Evolutionary conservation across 164 flowering plant species (phyloP), one percentile per base, ranked within the genome.

Genomic region (Nymphaea thermarum): DNA sequence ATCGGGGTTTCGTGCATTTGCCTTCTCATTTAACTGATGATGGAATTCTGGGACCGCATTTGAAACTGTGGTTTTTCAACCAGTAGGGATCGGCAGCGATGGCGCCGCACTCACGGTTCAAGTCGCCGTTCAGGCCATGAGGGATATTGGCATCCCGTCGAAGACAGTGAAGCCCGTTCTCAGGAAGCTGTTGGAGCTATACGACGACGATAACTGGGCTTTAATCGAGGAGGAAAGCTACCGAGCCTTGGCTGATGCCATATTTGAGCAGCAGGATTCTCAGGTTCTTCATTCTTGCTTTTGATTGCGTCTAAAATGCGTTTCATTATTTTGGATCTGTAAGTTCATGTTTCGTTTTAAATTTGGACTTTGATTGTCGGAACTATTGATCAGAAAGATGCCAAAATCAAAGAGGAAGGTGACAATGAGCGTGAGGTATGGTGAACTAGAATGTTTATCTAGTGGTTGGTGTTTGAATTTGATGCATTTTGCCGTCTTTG

Each of bases 171-270:
- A 65, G 71, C 81, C 80, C 11, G 82, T 80, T 45, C 73, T 90
- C 43, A 81, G 72, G 71, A 68, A 74, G 2, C 82, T 90, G 25
- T 44, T 82, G 66, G 67, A 75, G 65, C 36, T 82, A 44, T 85
- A n/a, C n/a, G n/a, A 73, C 77, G 84, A 77, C 51, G 71, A 77
- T 47, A 84, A 88, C 4, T 87, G 92, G 96, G 87, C 78, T 42
- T 83, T 82, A 5, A 91, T 94, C 45, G 95, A 88, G 73, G 86
- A 76, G 42, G 90, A 88, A 64, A 87, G 84, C 69, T 94, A 86
- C 67, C 78, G 89, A 70, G 85, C 68, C 44, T 87, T 94, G 6
- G 88, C 83, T 11, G 97, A 94, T 78, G 86, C 95, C 12, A 86
- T 89, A 43, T 87, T 88, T 70, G 90, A 88, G 25, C n/a, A 55